phyloP scores from a whole-genome alignment of 495 filamentous ascomycete species.

The Podospora didyma region DNA sequence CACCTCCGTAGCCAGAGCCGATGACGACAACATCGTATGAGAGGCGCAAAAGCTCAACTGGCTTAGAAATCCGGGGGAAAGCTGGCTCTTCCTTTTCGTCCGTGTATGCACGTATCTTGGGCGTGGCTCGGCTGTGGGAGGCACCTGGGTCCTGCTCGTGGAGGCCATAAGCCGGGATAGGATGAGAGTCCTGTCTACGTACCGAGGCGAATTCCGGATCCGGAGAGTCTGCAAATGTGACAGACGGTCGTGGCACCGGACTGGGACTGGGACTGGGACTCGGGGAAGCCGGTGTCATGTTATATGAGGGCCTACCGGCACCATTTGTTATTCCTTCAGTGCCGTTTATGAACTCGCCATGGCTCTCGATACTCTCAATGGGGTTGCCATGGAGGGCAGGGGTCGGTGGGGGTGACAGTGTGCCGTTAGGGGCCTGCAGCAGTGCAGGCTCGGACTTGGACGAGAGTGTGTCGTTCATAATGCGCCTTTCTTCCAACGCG shows the following conservation, averaged over 20 bases:
- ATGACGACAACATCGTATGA: slow-evolving; percentile 64
- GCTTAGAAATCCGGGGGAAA: slow-evolving; percentile 53
- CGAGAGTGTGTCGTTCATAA: slow-evolving; percentile 9
- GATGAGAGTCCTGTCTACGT: slow-evolving; percentile 2
- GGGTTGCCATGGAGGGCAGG: slow-evolving; percentile 10
- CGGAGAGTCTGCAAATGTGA: neutral
- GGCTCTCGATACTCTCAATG: neutral
- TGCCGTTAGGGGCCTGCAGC: slow-evolving; percentile 11
- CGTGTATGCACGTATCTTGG: slow-evolving; percentile 36
- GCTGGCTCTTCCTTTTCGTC: slow-evolving; percentile 34
- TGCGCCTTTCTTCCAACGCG: neutral
- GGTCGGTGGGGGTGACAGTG: slow-evolving; percentile 24
- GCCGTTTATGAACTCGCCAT: neutral
- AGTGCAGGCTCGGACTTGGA: neutral
- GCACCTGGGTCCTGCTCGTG: slow-evolving; percentile 27
- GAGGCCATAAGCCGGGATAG: slow-evolving; percentile 9
- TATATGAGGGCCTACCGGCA: neutral
- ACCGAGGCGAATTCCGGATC: neutral
- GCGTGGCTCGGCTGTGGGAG: slow-evolving; percentile 30
- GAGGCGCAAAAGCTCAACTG: slow-evolving; percentile 52
- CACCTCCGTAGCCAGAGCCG: slow-evolving; percentile 65
- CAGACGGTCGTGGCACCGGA: neutral
- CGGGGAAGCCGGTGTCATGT: neutral
- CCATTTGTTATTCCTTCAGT: neutral
- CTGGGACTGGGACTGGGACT: slow-evolving; percentile 3